Evolutionary conservation across 164 flowering plant species (phyloP).

Genomic region (Nymphaea colorata): DNA sequence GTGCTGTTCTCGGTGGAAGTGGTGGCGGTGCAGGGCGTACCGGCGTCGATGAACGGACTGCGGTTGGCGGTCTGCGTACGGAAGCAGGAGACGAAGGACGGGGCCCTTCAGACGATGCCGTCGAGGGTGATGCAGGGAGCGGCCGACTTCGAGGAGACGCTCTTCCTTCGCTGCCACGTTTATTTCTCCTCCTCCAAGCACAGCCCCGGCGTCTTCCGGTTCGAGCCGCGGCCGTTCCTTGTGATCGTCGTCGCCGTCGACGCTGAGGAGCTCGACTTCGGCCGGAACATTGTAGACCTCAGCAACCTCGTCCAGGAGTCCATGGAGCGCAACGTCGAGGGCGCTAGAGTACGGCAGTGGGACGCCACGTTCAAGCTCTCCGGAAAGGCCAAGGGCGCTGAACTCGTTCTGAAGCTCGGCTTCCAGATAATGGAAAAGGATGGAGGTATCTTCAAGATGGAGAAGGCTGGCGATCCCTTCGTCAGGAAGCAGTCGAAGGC

Average conservation of each 20-base stretch:
- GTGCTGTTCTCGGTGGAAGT: constrained; percentile 87
- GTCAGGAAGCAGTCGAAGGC: constrained; percentile 69
- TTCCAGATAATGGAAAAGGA: constrained; percentile 91
- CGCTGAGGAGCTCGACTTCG: constrained; percentile 78
- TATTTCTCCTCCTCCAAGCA: constrained; percentile 24
- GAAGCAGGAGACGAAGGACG: constrained; percentile 83
- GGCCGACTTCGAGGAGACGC: constrained; percentile 89
- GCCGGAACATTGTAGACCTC: constrained; percentile 58
- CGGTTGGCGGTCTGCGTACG: constrained; percentile 69
- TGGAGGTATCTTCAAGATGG: constrained; percentile 44
- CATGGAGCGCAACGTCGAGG: constrained; percentile 51
- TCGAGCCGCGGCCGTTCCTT: constrained; percentile 72
- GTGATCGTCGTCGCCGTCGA: constrained; percentile 66
- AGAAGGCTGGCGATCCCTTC: constrained; percentile 16
- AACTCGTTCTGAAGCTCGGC: constrained; percentile 65
- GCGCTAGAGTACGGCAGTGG: constrained; percentile 72
- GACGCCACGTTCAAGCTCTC: constrained; percentile 42
- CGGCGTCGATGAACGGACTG: constrained; percentile 90
- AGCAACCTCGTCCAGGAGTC: constrained; percentile 70
- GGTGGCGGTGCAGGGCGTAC: constrained; percentile 61
- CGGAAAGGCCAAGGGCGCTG: constrained; percentile 89
- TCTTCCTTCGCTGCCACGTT: constrained; percentile 67
- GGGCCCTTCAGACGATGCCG: constrained; percentile 92
- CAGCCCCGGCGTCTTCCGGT: constrained; percentile 23
- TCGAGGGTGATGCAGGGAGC: constrained; percentile 74